Conservation (phyloP, 495 filamentous ascomycete species). For the Melanomma pulvis-pyrius region DNA sequence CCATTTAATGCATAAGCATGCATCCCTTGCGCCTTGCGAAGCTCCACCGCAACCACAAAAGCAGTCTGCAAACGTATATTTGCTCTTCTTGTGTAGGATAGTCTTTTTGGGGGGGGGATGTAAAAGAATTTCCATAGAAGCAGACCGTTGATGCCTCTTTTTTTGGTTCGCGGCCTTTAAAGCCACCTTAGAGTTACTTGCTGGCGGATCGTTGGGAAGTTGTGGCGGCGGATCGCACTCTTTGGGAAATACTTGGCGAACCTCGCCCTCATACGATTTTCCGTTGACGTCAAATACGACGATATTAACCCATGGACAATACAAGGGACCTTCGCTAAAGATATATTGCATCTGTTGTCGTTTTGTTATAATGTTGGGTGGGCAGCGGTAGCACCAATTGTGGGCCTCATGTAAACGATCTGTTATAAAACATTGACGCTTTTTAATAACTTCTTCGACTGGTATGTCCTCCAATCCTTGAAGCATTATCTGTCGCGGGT, state of each 20-base stretch:
- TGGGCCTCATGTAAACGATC: too few relatives aligned
- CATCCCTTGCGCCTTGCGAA: conserved; percentile 66
- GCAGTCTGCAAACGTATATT: conserved; percentile 71
- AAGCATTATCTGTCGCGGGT: conserved; percentile 43
- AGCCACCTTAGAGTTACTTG: too few relatives aligned
- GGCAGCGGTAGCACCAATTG: too few relatives aligned
- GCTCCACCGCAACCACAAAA: conserved; percentile 81
- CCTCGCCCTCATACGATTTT: conserved; percentile 21
- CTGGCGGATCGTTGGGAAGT: too few relatives aligned
- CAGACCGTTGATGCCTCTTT: too few relatives aligned
- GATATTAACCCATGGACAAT: conserved; percentile 39
- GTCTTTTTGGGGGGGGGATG: too few relatives aligned
- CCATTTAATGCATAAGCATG: conserved; percentile 63
- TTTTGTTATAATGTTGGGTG: conserved; percentile 5
- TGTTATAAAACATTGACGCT: conserved; percentile 54
- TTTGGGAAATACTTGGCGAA: conserved; percentile 1
- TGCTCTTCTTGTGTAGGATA: too few relatives aligned
- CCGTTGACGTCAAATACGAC: conserved; percentile 6
- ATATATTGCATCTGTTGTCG: conserved; percentile 39
- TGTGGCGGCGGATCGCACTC: too few relatives aligned
- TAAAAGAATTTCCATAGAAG: too few relatives aligned
- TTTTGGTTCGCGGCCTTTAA: too few relatives aligned
- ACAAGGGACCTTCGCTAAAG: conserved; percentile 24
- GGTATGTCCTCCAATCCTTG: conserved; percentile 54
- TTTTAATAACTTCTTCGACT: conserved; percentile 40